Conservation (phyloP, 768 basidiomycete species). For the Trametes maxima region DNA sequence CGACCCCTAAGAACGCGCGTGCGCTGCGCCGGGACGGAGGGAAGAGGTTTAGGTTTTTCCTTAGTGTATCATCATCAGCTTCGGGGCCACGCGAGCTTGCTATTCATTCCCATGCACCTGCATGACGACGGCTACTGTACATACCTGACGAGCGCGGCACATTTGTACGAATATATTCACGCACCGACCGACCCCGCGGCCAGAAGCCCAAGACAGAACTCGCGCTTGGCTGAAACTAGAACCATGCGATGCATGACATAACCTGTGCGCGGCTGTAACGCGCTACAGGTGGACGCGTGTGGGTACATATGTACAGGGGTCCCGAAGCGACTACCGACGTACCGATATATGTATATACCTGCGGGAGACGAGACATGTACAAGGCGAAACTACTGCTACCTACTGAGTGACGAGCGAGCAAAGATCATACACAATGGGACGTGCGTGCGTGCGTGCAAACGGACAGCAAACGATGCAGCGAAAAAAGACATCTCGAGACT, state of each 20-base stretch:
- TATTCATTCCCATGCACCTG: not conserved
- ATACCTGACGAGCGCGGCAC: not conserved
- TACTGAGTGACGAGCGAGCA: too few species aligned
- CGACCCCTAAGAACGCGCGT: too few species aligned
- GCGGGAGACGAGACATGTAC: too few species aligned
- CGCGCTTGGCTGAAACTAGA: too few species aligned
- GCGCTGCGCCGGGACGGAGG: not conserved
- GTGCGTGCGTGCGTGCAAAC: not conserved
- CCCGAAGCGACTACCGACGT: too few species aligned
- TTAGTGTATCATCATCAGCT: slow-evolving; percentile 7
- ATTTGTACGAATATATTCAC: slow-evolving; percentile 10
- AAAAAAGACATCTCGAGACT: not conserved
- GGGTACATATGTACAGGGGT: too few species aligned
- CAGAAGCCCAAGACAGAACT: not conserved
- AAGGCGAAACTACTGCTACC: too few species aligned
- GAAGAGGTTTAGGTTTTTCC: not conserved
- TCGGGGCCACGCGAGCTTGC: not conserved
- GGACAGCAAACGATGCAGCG: not conserved
- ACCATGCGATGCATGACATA: too few species aligned
- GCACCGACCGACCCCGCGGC: not conserved
- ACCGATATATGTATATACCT: too few species aligned
- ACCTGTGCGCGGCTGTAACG: too few species aligned
- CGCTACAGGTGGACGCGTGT: too few species aligned
- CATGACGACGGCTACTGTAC: not conserved
- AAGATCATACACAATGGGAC: too few species aligned